Conservation (phyloP, 208 protist species). For the Leishmania martiniquensis region DNA sequence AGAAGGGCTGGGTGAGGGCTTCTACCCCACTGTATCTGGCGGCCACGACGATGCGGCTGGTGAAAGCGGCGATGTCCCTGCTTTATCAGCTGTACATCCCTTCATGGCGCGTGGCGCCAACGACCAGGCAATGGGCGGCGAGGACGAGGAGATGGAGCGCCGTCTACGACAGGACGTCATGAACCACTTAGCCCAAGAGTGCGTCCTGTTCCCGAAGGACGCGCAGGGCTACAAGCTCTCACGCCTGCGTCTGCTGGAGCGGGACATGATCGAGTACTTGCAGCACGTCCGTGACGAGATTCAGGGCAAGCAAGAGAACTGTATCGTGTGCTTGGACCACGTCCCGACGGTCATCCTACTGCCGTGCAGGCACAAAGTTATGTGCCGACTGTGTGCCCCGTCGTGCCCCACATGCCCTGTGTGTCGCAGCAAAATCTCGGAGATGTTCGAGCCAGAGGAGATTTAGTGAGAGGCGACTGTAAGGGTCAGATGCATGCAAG, state of each 20-base stretch:
- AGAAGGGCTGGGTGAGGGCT: background rate
- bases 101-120: conserved; percentile 23
- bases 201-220: conserved; percentile 67
- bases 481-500: background rate
- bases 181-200: conserved; percentile 58
- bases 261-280: conserved; percentile 88
- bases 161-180: conserved; percentile 72
- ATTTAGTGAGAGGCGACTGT: conserved; percentile 23
- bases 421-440: conserved; percentile 69
- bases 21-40: background rate
- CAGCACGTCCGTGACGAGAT: conserved; percentile 78
- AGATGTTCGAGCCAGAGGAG: conserved; percentile 88
- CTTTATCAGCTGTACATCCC: conserved; percentile 11
- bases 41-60: background rate
- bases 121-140: conserved; percentile 35
- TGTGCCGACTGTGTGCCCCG: conserved; percentile 77
- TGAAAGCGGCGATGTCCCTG: background rate
- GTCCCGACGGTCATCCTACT: conserved; percentile 81
- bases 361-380: conserved; percentile 86
- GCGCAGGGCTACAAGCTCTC: conserved; percentile 62
- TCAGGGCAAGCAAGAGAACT: conserved; percentile 73
- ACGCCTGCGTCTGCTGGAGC: conserved; percentile 67
- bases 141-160: conserved; percentile 55
- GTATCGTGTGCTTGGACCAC: conserved; percentile 84
- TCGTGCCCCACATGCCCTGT: conserved; percentile 60